phyloP scores from a whole-genome alignment of 805 yeast species.

The Candida fluviatilis region DNA sequence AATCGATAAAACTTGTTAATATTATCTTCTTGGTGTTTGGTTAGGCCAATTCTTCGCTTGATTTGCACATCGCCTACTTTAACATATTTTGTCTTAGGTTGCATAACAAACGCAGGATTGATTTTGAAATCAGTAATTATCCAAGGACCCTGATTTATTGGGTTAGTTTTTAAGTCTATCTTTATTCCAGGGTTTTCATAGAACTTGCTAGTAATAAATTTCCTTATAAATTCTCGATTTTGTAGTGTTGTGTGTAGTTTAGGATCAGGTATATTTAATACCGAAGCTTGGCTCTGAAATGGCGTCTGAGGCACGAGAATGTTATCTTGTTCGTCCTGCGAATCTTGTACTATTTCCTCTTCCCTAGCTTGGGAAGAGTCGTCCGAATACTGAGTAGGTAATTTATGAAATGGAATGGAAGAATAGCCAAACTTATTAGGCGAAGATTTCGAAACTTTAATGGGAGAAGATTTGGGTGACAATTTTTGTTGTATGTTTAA shows the following conservation, averaged over 20 bases:
- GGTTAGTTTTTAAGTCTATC: constrained; percentile 26
- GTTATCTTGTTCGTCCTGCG: constrained; percentile 11
- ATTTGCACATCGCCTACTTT: constrained; percentile 1
- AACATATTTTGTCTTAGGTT: neutral
- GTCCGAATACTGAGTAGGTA: constrained; percentile 26
- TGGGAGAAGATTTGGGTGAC: neutral
- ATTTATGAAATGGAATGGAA: constrained; percentile 12
- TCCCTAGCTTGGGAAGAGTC: neutral
- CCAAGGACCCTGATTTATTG: constrained; percentile 36
- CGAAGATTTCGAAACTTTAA: neutral
- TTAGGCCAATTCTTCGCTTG: constrained; percentile 12
- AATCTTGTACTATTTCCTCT: constrained; percentile 13
- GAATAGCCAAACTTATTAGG: neutral
- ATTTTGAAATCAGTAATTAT: constrained; percentile 29
- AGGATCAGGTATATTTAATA: constrained; percentile 4
- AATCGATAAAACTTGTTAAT: constrained; percentile 12
- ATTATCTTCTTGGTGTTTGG: constrained; percentile 13
- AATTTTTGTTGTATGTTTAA: neutral
- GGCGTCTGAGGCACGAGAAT: constrained; percentile 8
- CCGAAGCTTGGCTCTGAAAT: neutral
- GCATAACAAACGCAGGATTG: constrained; percentile 8
- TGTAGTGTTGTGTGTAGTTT: constrained; percentile 26
- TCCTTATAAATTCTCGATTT: constrained; percentile 24
- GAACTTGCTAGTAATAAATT: constrained; percentile 20
- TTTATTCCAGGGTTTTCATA: constrained; percentile 14